Base-by-base conservation (phyloP, 2,329 filamentous ascomycete species). In the Stagonosporopsis rhizophila region DNA sequence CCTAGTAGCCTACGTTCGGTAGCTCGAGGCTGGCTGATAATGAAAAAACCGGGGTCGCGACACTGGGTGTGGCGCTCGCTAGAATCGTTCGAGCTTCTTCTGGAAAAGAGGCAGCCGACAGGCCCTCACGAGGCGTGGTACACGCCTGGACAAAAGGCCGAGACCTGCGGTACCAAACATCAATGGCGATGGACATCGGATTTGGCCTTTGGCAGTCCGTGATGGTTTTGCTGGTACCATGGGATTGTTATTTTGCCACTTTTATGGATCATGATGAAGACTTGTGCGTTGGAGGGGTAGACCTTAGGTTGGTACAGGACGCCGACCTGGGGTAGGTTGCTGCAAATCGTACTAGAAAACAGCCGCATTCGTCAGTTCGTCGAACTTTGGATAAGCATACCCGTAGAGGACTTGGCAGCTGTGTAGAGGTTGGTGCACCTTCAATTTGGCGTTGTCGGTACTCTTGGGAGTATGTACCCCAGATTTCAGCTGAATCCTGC, bases 41-140 rank as follows among this genome's bases (percentile, higher is more conserved):
- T 23, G 37, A 9, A 23, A 14, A 9, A 14, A 40, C 4, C 19
- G 15, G 20, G 12, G 15, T 11, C n/a, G 22, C 15, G 17, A 28
- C n/a, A 28, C n/a, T 35, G 42, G 27, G 27, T 52, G 50, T 46
- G 50, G 42, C 35, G 42, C 25, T 41, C 35, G 42, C 27, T 46
- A 52, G 42, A 35, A 23, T n/a, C 17, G 5, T 28, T 34, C 34
- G 11, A 25, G 32, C 28, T 39, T 6, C 23, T 34, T 45, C 50
- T 46, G n/a, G 35, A 9, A 20, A 23, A 27, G 19, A 35, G 20
- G 22, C 20, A 28, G 35, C 42, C 20, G 22, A n/a, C 30, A 14
- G 28, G 3, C 28, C 30, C 14, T 32, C 30, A 34, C 17, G 35
- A 41, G 41, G 35, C n/a, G 25, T 35, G 17, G 7, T 19, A 12